phyloP scores from a whole-genome alignment of 1,139 yeast genomes.

The Scheffersomyces parashehatae region DNA sequence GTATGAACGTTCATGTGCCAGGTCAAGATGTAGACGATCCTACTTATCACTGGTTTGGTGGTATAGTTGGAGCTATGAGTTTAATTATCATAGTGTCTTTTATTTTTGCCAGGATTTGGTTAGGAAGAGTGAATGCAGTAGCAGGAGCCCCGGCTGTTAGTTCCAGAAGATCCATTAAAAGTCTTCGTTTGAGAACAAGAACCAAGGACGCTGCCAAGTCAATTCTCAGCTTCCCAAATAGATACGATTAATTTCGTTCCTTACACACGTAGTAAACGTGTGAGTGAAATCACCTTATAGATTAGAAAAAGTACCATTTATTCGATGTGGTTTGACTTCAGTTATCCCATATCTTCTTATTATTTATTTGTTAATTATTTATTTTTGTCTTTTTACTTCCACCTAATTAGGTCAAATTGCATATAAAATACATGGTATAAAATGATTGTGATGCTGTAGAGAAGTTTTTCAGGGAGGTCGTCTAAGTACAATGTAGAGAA shows the following conservation, averaged over 20 bases:
- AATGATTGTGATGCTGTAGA: too few relatives aligned
- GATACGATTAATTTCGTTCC: slow-evolving; percentile 22
- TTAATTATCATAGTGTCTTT: slow-evolving; percentile 30
- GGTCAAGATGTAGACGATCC: slow-evolving; percentile 47
- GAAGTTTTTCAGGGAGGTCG: too few relatives aligned
- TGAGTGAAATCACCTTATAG: too few relatives aligned
- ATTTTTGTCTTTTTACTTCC: too few relatives aligned
- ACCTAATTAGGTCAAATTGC: too few relatives aligned
- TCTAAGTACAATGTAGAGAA: too few relatives aligned
- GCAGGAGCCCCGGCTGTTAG: slow-evolving; percentile 13
- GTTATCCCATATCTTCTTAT: too few relatives aligned
- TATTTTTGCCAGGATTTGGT: slow-evolving; percentile 37
- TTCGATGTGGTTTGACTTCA: too few relatives aligned
- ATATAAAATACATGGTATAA: too few relatives aligned
- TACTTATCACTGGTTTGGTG: slow-evolving; percentile 41
- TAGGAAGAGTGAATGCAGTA: slow-evolving; percentile 18
- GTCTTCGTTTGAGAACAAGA: slow-evolving; percentile 43
- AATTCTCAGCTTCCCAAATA: slow-evolving; percentile 43
- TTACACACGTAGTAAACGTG: too few relatives aligned
- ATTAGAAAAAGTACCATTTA: too few relatives aligned
- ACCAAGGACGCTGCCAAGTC: slow-evolving; percentile 37
- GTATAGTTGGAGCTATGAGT: slow-evolving; percentile 40
- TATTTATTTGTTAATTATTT: too few relatives aligned
- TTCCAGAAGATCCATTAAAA: slow-evolving; percentile 41
- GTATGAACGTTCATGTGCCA: slow-evolving; percentile 93